A percentile compares a stretch with the other conserved stretches of the same genome.
Conservation (phyloP, 371 early-diverging fungal species). For the Haplosporangium sp. region DNA sequence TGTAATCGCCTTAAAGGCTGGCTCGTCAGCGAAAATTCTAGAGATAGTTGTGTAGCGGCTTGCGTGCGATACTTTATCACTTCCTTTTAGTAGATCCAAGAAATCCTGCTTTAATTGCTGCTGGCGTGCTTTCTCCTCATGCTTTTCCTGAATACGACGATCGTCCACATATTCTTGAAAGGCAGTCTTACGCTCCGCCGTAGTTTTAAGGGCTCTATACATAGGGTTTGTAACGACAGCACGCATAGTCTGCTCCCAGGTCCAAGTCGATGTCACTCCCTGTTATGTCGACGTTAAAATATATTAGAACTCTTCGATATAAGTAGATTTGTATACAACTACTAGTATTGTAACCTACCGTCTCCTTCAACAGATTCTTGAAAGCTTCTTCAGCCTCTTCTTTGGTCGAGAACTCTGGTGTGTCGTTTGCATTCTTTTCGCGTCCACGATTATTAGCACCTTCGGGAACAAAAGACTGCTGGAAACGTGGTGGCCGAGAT, state of each 20-base stretch:
- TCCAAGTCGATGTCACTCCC: conserved; percentile 85
- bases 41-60: conserved; percentile 51
- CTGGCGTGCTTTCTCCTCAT: conserved; percentile 48
- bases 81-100: conserved; percentile 55
- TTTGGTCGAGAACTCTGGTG: conserved; percentile 74
- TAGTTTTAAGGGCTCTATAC: conserved; percentile 87
- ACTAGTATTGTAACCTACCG: conserved; percentile 60
- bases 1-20: conserved; percentile 48
- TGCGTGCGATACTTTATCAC: conserved; percentile 45
- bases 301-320: not conserved
- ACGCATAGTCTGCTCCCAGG: conserved; percentile 94
- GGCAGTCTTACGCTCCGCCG: conserved; percentile 82
- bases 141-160: conserved; percentile 62
- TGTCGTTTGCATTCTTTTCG: conserved; percentile 28
- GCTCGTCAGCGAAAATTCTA: conserved; percentile 50
- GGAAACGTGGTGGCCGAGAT: conserved; percentile 34
- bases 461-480: conserved; percentile 26
- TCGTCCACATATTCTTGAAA: conserved; percentile 80
- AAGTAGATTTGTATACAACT: not conserved
- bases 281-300: conserved; percentile 27
- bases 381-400: conserved; percentile 92
- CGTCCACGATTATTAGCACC: conserved; percentile 12
- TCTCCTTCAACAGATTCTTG: conserved; percentile 74
- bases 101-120: conserved; percentile 59
- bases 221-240: conserved; percentile 84